phyloP scores from a whole-genome alignment of 2,329 filamentous ascomycete species.

The Phialocephala sp. region DNA sequence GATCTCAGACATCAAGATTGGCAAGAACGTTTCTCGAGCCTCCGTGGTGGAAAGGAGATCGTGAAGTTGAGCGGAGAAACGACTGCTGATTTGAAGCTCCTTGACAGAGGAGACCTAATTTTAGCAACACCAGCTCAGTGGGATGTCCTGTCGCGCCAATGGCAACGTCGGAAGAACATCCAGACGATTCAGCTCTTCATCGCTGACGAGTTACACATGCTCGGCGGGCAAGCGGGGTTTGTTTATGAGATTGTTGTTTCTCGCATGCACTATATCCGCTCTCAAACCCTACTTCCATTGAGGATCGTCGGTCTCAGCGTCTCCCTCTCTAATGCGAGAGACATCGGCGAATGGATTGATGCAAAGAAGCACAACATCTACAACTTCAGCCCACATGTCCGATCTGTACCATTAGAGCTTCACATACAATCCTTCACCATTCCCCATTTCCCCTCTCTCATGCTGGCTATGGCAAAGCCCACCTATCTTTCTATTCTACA shows the following conservation, averaged over 20 bases:
- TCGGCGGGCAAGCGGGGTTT: slow-evolving; percentile 85
- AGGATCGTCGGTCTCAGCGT: slow-evolving; percentile 90
- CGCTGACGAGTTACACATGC: slow-evolving; percentile 91
- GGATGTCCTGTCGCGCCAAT: slow-evolving; percentile 94
- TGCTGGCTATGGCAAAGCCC: slow-evolving; percentile 98
- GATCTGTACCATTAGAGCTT: slow-evolving; percentile 87
- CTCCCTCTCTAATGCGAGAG: slow-evolving; percentile 88
- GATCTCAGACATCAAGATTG: slow-evolving; percentile 84
- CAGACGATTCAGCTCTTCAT: slow-evolving; percentile 91
- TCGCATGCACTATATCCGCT: slow-evolving; percentile 93
- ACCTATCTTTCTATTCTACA: slow-evolving; percentile 88
- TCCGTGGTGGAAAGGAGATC: slow-evolving; percentile 85
- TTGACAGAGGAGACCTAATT: slow-evolving; percentile 87
- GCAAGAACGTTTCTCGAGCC: slow-evolving; percentile 73
- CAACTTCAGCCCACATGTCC: slow-evolving; percentile 94
- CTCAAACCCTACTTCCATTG: slow-evolving; percentile 83
- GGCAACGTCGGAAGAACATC: slow-evolving; percentile 95
- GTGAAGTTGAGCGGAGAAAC: slow-evolving; percentile 95
- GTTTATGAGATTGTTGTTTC: slow-evolving; percentile 98
- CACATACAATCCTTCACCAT: slow-evolving; percentile 96
- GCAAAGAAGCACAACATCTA: slow-evolving; percentile 98
- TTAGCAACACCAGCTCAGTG: slow-evolving; percentile 93
- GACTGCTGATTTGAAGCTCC: slow-evolving; percentile 84
- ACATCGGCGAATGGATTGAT: slow-evolving; percentile 97
- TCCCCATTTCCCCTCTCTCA: slow-evolving; percentile 95